Evolutionary conservation across 1,139 yeast species (phyloP).

Genomic region (Geotrichum restrictum): DNA sequence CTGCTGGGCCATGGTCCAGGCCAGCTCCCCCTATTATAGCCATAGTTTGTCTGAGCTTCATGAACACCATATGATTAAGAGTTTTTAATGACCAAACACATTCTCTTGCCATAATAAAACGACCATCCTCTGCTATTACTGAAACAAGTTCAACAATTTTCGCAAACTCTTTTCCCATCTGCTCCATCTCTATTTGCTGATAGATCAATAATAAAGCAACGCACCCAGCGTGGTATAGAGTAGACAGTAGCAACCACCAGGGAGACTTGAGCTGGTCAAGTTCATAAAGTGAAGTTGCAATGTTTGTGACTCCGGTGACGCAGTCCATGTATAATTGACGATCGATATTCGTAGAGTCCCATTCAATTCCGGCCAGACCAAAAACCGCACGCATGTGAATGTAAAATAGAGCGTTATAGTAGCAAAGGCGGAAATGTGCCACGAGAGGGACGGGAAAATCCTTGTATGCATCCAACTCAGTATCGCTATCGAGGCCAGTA

Average conservation of each 20-base stretch:
- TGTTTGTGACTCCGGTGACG: constrained; percentile 29
- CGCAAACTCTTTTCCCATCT: constrained; percentile 24
- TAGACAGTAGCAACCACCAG: constrained; percentile 52
- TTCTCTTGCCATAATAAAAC: constrained; percentile 59
- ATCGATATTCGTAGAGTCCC: constrained; percentile 14
- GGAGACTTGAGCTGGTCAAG: constrained; percentile 40
- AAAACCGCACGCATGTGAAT: constrained; percentile 21
- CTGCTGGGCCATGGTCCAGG: constrained; percentile 53
- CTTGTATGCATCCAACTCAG: constrained; percentile 19
- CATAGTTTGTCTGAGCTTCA: constrained; percentile 47
- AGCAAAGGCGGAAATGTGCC: constrained; percentile 20
- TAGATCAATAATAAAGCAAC: constrained; percentile 47
- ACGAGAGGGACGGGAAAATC: constrained; percentile 22
- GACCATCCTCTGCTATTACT: constrained; percentile 41
- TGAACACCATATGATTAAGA: constrained; percentile 50
- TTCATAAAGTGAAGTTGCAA: constrained; percentile 39
- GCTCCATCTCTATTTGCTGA: constrained; percentile 36
- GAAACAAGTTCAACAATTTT: constrained; percentile 37
- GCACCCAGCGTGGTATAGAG: constrained; percentile 49
- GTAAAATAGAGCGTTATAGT: constrained; percentile 19
- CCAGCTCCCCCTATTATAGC: constrained; percentile 45
- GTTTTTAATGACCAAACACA: constrained; percentile 62
- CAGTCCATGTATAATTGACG: constrained; percentile 19
- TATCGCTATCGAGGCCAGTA: constrained; percentile 20
- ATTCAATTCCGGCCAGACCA: constrained; percentile 18